These are phyloP conservation scores for Stachybotrys echinatus DNA, from an alignment of 2,329 filamentous ascomycete genomes.

Conservation along the genomic window DNA sequence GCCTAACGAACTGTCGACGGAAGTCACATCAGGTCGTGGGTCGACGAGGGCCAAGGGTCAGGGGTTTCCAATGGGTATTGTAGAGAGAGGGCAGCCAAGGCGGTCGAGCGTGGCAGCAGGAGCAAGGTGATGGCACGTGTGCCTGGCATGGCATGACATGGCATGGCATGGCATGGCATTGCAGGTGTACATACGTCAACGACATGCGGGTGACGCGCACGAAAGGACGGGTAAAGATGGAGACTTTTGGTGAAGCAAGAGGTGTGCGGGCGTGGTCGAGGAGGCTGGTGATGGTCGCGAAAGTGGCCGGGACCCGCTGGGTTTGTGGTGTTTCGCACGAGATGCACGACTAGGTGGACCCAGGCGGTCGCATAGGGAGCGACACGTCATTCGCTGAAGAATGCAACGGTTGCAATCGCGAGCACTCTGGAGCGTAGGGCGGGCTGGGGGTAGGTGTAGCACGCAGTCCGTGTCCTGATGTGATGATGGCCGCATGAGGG, in stretches of 20 bases:
- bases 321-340: background rate
- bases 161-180: constrained; percentile 5
- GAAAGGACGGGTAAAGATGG: background rate
- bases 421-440: background rate
- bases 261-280: background rate
- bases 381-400: background rate
- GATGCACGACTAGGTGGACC: background rate
- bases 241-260: background rate
- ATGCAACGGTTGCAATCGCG: background rate
- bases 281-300: background rate
- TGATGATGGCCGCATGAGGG: background rate
- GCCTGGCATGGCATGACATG: constrained; percentile 8
- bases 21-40: background rate
- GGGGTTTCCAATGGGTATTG: background rate
- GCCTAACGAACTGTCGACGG: background rate
- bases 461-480: background rate
- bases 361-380: background rate
- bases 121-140: constrained; percentile 9
- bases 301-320: background rate
- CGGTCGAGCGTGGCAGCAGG: background rate
- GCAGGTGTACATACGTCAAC: background rate
- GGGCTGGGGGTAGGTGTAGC: background rate
- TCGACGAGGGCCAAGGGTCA: background rate
- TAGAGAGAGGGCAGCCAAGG: background rate
- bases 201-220: background rate